A percentile compares a stretch with the other conserved stretches of the same genome.
phyloP scores from a whole-genome alignment of 2,329 filamentous ascomycete species.

The Aureobasidium uvarum region DNA sequence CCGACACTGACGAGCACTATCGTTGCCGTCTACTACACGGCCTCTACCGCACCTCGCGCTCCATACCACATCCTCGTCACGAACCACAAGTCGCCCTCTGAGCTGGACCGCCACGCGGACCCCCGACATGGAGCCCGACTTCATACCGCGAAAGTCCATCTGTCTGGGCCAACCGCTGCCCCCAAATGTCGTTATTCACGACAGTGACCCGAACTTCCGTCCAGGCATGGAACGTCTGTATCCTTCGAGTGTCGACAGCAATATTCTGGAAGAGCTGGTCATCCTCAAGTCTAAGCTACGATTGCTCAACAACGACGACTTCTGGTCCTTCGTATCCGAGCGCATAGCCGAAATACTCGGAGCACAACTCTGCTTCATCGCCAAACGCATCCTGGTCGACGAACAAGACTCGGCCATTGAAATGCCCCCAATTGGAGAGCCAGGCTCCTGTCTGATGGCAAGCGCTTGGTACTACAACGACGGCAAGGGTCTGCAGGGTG shows the following conservation, averaged over 20 bases:
- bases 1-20: neutral
- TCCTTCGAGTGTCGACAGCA: constrained; percentile 52
- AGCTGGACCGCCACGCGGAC: constrained; percentile 14
- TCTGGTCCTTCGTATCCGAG: constrained; percentile 64
- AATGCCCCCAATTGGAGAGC: constrained; percentile 60
- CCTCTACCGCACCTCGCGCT: neutral
- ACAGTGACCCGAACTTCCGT: constrained; percentile 46
- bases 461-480: constrained; percentile 66
- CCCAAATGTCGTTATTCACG: constrained; percentile 40
- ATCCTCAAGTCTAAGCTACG: constrained; percentile 58
- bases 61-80: neutral
- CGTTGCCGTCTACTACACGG: neutral
- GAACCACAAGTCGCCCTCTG: neutral
- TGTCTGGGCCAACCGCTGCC: constrained; percentile 21
- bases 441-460: constrained; percentile 62
- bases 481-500: constrained; percentile 52
- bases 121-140: constrained; percentile 22
- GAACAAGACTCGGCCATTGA: constrained; percentile 59
- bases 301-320: constrained; percentile 55
- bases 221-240: constrained; percentile 36
- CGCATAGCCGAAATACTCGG: constrained; percentile 62
- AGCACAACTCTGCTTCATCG: constrained; percentile 67
- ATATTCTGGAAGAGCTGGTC: constrained; percentile 60
- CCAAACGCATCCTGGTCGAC: constrained; percentile 61
- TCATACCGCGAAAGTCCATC: constrained; percentile 25